phyloP scores from a whole-genome alignment of 2,329 filamentous ascomycete genomes.

The Cladorrhinum sp. region DNA sequence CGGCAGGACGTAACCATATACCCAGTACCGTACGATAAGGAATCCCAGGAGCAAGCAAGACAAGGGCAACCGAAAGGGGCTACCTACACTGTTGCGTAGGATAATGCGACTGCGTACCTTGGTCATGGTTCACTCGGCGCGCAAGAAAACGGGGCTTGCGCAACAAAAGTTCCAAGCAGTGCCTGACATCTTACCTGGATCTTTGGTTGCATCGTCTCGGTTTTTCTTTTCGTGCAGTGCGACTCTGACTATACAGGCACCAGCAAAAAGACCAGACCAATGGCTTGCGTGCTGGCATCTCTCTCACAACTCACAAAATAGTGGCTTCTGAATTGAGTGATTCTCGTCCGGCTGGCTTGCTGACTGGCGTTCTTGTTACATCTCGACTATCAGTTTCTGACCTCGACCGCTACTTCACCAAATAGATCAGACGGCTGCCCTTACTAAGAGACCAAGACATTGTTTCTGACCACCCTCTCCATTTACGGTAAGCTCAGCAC shows the following conservation, averaged over 20 bases:
- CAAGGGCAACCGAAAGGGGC: too few species aligned
- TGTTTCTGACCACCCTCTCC: constrained; percentile 3
- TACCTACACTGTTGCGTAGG: too few species aligned
- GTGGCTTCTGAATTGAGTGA: neutral
- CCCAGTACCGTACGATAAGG: neutral
- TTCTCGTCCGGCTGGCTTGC: neutral
- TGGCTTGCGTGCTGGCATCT: neutral
- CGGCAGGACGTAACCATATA: neutral
- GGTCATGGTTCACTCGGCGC: neutral
- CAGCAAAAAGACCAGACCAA: neutral
- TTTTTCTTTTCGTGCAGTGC: neutral
- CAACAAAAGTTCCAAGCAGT: neutral
- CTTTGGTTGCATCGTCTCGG: neutral
- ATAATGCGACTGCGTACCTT: neutral
- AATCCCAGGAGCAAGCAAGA: too few species aligned
- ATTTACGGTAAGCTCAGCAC: constrained; percentile 1
- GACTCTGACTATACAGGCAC: neutral
- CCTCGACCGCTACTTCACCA: neutral
- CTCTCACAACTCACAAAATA: constrained; percentile 1
- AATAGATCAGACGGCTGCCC: neutral
- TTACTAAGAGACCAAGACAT: constrained; percentile 6
- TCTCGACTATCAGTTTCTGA: neutral
- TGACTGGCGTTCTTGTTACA: constrained; percentile 2
- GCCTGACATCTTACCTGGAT: neutral
- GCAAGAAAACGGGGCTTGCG: neutral